Evolutionary conservation across 2,329 filamentous ascomycete species (phyloP).

Genomic region (Paraphaeosphaeria minitans): DNA sequence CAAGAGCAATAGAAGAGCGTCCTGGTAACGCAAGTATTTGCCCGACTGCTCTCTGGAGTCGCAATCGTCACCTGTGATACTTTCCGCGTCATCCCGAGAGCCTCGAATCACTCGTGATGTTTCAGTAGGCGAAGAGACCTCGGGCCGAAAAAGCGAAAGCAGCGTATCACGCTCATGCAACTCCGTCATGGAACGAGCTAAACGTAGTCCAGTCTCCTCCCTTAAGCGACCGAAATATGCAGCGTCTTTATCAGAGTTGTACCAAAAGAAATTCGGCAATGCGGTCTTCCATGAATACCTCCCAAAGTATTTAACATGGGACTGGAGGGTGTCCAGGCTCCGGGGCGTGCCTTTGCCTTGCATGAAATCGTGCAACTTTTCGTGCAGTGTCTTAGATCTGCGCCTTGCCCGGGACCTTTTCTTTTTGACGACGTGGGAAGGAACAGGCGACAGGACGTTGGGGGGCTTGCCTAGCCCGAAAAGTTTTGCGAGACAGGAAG

Average conservation of each 20-base stretch:
- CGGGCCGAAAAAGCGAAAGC: not conserved
- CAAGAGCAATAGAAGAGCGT: not conserved
- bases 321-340: not conserved
- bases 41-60: not conserved
- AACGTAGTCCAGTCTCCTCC: not conserved
- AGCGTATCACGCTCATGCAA: not conserved
- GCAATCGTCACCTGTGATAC: not conserved
- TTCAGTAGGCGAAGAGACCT: not conserved
- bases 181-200: not conserved
- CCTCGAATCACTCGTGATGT: not conserved
- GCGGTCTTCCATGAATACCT: not conserved
- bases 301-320: not conserved
- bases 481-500: not conserved
- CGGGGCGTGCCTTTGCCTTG: not conserved
- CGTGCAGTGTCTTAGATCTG: not conserved
- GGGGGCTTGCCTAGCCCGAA: not conserved
- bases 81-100: not conserved
- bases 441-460: not conserved
- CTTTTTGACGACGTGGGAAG: too few relatives aligned
- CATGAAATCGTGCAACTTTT: not conserved
- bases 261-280: not conserved
- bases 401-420: not conserved
- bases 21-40: not conserved
- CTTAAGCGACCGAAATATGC: not conserved
- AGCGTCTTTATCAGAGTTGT: not conserved